Evolutionary conservation across 2,329 filamentous ascomycete species (phyloP), one percentile per base, ranked within the genome.

Genomic region (Aspergillus sp.): DNA sequence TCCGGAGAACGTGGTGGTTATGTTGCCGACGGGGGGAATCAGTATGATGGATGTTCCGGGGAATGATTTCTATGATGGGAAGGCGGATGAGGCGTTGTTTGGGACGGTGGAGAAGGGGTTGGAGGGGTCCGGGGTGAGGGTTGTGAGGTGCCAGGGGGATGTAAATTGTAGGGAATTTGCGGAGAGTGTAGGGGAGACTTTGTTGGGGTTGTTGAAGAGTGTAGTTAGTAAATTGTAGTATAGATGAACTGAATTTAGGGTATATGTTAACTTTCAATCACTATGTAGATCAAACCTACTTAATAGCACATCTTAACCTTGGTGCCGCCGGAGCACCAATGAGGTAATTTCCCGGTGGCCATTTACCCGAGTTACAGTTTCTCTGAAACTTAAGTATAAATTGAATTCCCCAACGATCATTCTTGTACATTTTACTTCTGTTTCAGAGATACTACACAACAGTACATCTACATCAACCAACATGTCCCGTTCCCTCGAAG

Each of bases 21-120:
- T 87, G 73, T 69, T 90, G 7, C 88, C 88, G 0, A 77, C 71
- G 8, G 83, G 81, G 0, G 88, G 88, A 0, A 72, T 90, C 11
- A 90, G 88, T 68, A 81, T 85, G 75, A 80, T 91, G 50, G 80
- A 85, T 7, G 80, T 79, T 0, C 78, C 83, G 19, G 80, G 75
- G 1, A 81, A 76, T 2, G 75, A 85, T 0, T 90, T 89, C 66
- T 75, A 80, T 63, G 80, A 86, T 69, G 63, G 69, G 2, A 69
- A 78, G 32, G 81, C 82, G 3, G 83, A 86, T 65, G 68, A 72
- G 15, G 76, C 72, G 5, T 66, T 86, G 17, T 82, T 83, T 58
- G 66, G 73, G 0, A 75, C 81, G 0, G 72, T 90, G 15, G 78
- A 75, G 51, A 64, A 76, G 0, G 83, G 81, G 0, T 71, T 90